Evolutionary conservation across 768 basidiomycete genomes (phyloP).

Genomic region (Strobilomyces echinocephalus): DNA sequence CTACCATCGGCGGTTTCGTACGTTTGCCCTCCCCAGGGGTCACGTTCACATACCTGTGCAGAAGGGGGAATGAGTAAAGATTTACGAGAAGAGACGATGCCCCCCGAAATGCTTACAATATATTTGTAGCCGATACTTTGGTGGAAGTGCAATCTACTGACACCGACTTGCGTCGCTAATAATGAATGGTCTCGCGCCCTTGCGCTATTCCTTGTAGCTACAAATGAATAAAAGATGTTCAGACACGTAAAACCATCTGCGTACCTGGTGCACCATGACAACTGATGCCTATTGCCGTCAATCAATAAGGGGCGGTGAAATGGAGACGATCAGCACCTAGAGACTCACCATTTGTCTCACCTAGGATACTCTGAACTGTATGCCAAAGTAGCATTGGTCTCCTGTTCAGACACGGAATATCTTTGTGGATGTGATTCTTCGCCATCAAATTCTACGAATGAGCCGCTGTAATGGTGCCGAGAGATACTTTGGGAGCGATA

Average conservation of each 20-base stretch:
- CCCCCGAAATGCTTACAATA: conserved; percentile 36
- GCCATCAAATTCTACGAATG: no score
- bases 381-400: no score
- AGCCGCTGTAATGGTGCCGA: no score
- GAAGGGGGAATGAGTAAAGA: neutral
- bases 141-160: conserved; percentile 57
- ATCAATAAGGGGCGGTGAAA: no score
- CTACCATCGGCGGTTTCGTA: conserved; percentile 48
- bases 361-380: conserved; percentile 36
- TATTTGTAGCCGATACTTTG: conserved; percentile 70
- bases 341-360: conserved; percentile 54
- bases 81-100: no score
- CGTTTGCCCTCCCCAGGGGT: conserved; percentile 52
- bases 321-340: conserved; percentile 10
- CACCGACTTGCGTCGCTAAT: conserved; percentile 52
- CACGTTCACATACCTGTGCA: conserved; percentile 45
- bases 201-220: no score
- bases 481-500: no score
- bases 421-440: no score
- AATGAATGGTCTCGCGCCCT: conserved; percentile 62
- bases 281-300: conserved; percentile 21
- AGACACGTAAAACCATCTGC: neutral
- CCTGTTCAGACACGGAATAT: no score
- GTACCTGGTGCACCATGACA: conserved; percentile 36
- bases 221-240: no score